Conservation (phyloP, 257 asterid genomes). For the Solanum gracilifrons region DNA sequence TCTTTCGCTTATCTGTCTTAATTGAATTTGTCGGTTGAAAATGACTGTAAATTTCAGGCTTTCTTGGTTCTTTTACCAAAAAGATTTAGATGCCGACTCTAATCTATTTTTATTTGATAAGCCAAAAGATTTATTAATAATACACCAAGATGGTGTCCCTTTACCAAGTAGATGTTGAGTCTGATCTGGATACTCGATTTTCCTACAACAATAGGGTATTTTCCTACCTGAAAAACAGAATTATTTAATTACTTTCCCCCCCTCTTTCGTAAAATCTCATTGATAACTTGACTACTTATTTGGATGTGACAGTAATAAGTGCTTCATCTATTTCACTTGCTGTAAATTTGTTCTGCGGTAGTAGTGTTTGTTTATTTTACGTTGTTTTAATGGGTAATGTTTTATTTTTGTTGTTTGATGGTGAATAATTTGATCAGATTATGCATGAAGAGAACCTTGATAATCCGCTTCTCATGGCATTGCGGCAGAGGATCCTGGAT, state of each 20-base stretch:
- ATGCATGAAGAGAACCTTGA: constrained; percentile 40
- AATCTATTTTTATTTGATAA: background rate
- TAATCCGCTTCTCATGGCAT: constrained; percentile 57
- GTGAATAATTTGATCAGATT: constrained; percentile 31
- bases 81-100: background rate
- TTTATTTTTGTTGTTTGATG: background rate
- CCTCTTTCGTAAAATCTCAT: background rate
- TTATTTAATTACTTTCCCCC: background rate
- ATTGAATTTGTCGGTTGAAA: background rate
- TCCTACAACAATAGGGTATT: background rate
- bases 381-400: background rate
- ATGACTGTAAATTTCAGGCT: background rate
- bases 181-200: background rate
- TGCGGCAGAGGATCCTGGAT: constrained; percentile 63
- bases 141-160: background rate
- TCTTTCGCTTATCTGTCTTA: background rate
- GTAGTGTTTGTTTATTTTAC: background rate
- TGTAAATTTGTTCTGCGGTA: background rate
- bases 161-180: background rate
- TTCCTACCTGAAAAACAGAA: background rate
- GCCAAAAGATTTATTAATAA: background rate
- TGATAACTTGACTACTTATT: background rate
- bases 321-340: background rate
- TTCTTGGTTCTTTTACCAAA: background rate
- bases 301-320: background rate